Base-by-base conservation (phyloP, 805 yeast species). In the Saccharomycopsis javanensis region DNA sequence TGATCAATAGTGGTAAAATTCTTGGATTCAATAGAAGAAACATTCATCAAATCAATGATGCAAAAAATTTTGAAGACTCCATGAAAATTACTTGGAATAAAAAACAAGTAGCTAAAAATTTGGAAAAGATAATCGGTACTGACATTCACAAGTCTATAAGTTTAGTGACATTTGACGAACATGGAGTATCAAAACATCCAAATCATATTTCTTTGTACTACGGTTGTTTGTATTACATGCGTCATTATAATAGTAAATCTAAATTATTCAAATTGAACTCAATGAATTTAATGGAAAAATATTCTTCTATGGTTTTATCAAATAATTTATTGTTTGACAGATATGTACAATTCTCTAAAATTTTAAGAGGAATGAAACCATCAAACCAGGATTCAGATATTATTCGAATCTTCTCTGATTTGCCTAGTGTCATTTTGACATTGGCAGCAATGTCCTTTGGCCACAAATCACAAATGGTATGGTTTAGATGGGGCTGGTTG, bases 401-500 rank as follows among this genome's bases (percentile, higher is more conserved):
- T 34, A 50, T 55, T 11, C 33, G 45, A 15, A 53, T 60, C 69
- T 57, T 70, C 77, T 46, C 72, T 51, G 61, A 65, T 65, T 11
- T 72, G 37, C 64, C 68, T 60, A 33, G 67, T 0, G 53, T 62
- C 0, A 58, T 71, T 0, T 56, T 72, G 13, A 66, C 78, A 4
- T 74, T 83, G 56, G 77, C 85, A 0, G 86, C 96, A 3, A 89
- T 92, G 96, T 72, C 83, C 2, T 76, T 76, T 62, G 96, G 86
- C 2, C 98, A 94, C 70, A 75, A 76, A 61, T 82, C 96, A 1
- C 99, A 94, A 69, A 87, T 94, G 87, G 91, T 86, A 7, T 92
- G 97, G 97, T 94, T 85, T 69, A 77, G 99, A 63, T 87, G 86
- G 73, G 84, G 89, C 1, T 94, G 97, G 97, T 74, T 94, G 66